Evolutionary conservation across 331 rosid genomes (phyloP), one percentile per base, ranked within the genome.

Genomic region (Cydonia oblonga): DNA sequence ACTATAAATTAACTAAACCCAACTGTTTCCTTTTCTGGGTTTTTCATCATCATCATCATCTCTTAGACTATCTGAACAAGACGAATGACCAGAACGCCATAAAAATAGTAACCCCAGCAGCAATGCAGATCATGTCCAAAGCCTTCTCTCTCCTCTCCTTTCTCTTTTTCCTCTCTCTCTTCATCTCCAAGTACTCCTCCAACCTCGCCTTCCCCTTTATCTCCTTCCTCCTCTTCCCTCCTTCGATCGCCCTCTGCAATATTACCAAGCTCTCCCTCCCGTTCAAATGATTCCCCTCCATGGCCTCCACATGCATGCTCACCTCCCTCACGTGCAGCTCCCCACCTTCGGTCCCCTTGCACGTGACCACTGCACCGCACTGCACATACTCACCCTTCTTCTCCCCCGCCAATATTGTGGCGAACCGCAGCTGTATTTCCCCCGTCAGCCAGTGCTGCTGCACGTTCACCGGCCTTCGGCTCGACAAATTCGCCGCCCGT

Each of bases 401-500:
- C 23, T 81, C 85, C 10, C 81, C 83, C 1, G 78, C 84, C 76
- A 88, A 64, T 23, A 76, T 67, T 35, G 79, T 83, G 5, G 89
- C 76, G 82, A 65, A 93, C 2, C 82, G 56, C 4, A 88, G 66
- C 81, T 88, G 87, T 8, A 88, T 7, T 7, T 89, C 97, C 0
- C 86, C 85, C 0, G 90, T 84, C 5, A 91, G 74, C 96, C 97
- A 93, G 83, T 86, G 90, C 2, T 86, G 84, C 56, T 71, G 69
- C 9, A 80, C 89, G 3, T 76, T 72, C 14, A 91, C 87, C 28
- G 98, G 74, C 13, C 60, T 22, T 52, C 87, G 75, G 86, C 96
- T 88, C 1, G 98, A 91, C 0, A 91, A 2, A 65, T 93, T 91
- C 15, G 73, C 91, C 3, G 98, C 81, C 0, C 96, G 77, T 1